Percentiles rank a stretch among this genome's conserved stretches.
Conservation (phyloP, 2,329 filamentous ascomycete species). For the Trichoderma cornu-damae region DNA sequence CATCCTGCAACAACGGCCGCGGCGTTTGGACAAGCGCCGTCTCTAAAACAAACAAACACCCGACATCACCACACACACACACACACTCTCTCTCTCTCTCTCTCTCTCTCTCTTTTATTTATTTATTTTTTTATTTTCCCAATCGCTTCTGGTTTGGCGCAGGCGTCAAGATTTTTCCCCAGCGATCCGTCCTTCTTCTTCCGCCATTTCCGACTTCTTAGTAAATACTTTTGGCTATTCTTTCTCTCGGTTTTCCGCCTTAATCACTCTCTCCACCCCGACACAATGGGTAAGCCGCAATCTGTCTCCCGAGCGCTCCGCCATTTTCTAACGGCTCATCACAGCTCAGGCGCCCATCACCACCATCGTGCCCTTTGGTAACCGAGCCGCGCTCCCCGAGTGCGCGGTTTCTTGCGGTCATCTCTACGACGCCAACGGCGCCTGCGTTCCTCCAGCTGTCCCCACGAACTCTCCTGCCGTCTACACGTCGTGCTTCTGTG, state of each 20-base stretch:
- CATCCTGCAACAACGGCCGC: not conserved
- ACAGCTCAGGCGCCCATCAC: conserved; percentile 31
- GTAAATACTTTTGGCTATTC: conserved; percentile 1
- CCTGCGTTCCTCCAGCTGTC: conserved; percentile 58
- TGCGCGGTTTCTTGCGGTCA: conserved; percentile 56
- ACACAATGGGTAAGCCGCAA: conserved; percentile 33
- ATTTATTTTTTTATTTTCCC: too few relatives aligned
- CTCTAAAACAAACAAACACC: conserved; percentile 4
- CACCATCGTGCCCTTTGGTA: conserved; percentile 52
- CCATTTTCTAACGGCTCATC: not conserved
- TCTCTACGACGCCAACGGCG: conserved; percentile 65
- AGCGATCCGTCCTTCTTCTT: not conserved
- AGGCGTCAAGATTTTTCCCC: conserved; percentile 9
- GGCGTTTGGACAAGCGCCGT: conserved; percentile 9
- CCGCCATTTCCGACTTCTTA: not conserved
- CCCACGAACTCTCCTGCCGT: conserved; percentile 44
- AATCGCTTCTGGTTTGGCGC: conserved; percentile 9
- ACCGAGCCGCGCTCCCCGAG: conserved; percentile 46
- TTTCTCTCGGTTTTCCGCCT: not conserved
- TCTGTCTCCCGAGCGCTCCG: not conserved
- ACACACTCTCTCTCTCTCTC: too few relatives aligned
- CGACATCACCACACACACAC: too few relatives aligned
- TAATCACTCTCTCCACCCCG: not conserved
- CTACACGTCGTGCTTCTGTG: conserved; percentile 71
- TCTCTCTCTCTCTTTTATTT: conserved; percentile 3